A percentile compares a stretch with the other conserved stretches of the same genome.
These are phyloP conservation scores for Houttuynia cordata DNA, from an alignment of 164 flowering plant species.

Conservation along the genomic window DNA sequence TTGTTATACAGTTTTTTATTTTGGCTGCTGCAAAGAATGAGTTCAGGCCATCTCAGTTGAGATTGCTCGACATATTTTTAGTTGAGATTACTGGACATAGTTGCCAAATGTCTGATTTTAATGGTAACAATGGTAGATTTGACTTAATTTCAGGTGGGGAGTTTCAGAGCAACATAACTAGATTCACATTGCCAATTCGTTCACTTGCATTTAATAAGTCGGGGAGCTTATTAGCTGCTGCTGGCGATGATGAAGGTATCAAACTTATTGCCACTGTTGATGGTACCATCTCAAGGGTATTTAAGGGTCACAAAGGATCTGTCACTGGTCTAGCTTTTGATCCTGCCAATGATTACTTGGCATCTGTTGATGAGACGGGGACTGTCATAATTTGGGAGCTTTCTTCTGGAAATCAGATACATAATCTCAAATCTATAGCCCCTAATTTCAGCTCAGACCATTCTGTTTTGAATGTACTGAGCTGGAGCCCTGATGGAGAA, in stretches of 20 bases:
- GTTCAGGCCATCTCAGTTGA: too few species aligned
- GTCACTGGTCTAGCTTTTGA: constrained; percentile 77
- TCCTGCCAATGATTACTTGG: constrained; percentile 74
- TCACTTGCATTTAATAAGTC: constrained; percentile 74
- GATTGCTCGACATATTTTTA: too few species aligned
- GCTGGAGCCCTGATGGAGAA: constrained; percentile 98
- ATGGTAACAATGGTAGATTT: neutral
- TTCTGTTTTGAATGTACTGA: constrained; percentile 46
- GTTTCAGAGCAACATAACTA: constrained; percentile 79
- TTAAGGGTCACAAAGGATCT: constrained; percentile 86
- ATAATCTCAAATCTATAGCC: constrained; percentile 63
- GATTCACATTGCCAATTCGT: constrained; percentile 94
- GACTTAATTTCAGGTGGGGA: constrained; percentile 55
- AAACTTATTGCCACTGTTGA: constrained; percentile 87
- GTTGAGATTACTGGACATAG: neutral
- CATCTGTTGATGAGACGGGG: constrained; percentile 76
- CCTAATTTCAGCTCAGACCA: constrained; percentile 48
- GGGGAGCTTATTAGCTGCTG: constrained; percentile 90
- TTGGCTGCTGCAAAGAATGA: too few species aligned
- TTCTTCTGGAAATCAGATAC: constrained; percentile 47
- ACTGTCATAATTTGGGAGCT: constrained; percentile 82
- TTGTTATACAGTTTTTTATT: too few species aligned
- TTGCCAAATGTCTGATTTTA: neutral
- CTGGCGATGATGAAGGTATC: constrained; percentile 97
- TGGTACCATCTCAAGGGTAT: constrained; percentile 83